These are phyloP conservation scores for Suhomyces vadensis DNA, from an alignment of 805 yeast species.

Conservation along the genomic window DNA sequence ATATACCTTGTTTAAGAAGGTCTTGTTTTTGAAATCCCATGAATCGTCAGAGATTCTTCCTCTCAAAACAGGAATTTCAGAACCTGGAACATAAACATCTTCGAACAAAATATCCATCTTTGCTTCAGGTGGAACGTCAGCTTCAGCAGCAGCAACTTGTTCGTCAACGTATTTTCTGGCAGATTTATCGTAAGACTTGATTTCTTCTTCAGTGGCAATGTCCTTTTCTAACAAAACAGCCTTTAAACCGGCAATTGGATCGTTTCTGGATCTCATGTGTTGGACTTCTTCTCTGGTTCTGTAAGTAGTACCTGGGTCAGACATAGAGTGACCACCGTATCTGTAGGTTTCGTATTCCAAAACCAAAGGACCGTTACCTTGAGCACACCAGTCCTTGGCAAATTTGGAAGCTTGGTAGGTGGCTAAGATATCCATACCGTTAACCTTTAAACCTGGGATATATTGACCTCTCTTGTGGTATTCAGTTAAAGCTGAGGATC, in stretches of 20 bases:
- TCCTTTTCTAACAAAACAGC: slow-evolving; percentile 76
- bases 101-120: slow-evolving; percentile 91
- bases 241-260: slow-evolving; percentile 96
- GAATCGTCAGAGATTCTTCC: slow-evolving; percentile 97
- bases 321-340: slow-evolving; percentile 99
- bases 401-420: slow-evolving; percentile 93
- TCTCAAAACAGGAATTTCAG: slow-evolving; percentile 89
- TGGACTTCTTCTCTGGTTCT: slow-evolving; percentile 99
- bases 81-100: slow-evolving; percentile 94
- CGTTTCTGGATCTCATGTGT: slow-evolving; percentile 98
- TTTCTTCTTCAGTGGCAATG: slow-evolving; percentile 91
- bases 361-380: slow-evolving; percentile 95
- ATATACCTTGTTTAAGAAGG: slow-evolving; percentile 48
- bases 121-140: slow-evolving; percentile 93
- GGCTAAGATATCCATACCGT: slow-evolving; percentile 98
- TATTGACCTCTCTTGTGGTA: slow-evolving; percentile 99
- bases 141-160: slow-evolving; percentile 92
- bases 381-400: slow-evolving; percentile 93
- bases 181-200: slow-evolving; percentile 91
- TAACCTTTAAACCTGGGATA: slow-evolving; percentile 97
- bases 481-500: slow-evolving; percentile 95
- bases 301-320: slow-evolving; percentile 99
- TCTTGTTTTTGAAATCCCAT: slow-evolving; percentile 69
- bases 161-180: slow-evolving; percentile 95
- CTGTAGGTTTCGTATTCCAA: slow-evolving; percentile 97